Conservation (phyloP, 2,329 filamentous ascomycete species). For the Fusarium duplospermum region DNA sequence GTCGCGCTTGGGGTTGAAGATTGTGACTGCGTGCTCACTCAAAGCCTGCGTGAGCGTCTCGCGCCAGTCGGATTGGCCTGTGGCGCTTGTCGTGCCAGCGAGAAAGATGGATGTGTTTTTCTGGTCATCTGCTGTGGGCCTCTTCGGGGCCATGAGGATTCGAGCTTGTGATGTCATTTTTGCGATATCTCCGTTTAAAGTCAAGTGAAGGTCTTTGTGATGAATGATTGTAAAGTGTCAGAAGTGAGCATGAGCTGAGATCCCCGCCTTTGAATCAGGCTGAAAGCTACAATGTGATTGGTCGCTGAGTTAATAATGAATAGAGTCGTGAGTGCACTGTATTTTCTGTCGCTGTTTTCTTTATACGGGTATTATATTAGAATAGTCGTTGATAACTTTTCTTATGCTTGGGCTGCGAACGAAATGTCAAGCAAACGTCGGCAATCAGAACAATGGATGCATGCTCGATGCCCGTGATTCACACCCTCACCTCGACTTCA, state of each 20-base stretch:
- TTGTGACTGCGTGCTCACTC: constrained; percentile 58
- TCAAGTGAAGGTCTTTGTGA: background rate
- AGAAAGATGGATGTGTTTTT: constrained; percentile 61
- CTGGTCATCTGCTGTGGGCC: background rate
- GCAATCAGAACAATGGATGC: background rate
- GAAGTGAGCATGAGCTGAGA: constrained; percentile 1
- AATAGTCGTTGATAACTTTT: background rate
- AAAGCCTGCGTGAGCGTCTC: constrained; percentile 55
- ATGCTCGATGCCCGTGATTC: background rate
- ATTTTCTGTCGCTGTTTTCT: background rate
- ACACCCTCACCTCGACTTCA: background rate
- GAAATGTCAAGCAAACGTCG: background rate
- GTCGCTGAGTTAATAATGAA: background rate
- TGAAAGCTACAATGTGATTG: constrained; percentile 1
- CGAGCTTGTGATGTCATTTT: constrained; percentile 4
- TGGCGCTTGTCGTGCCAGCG: constrained; percentile 65
- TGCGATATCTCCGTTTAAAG: background rate
- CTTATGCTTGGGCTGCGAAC: background rate
- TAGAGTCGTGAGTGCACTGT: background rate
- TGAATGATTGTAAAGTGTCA: background rate
- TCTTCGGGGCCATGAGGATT: constrained; percentile 15
- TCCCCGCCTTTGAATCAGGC: background rate
- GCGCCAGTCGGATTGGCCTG: constrained; percentile 62
- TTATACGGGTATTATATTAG: no score
- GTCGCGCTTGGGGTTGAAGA: constrained; percentile 67